A percentile compares a stretch with the other conserved stretches of the same genome.
Evolutionary conservation across 345 rosid genomes (phyloP).

Genomic region (Murraya paniculata): DNA sequence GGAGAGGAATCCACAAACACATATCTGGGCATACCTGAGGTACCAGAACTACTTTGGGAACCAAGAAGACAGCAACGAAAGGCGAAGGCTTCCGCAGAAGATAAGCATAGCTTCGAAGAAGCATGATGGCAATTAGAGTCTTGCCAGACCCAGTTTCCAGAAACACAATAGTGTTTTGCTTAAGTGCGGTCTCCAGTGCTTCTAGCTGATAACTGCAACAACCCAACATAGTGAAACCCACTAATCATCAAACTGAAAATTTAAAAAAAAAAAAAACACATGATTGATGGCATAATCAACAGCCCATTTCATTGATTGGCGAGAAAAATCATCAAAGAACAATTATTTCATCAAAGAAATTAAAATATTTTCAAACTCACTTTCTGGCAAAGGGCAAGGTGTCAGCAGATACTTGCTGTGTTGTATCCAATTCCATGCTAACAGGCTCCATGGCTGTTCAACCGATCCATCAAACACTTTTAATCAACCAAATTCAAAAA

Average conservation of each 20-base stretch:
- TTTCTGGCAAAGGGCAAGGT: conserved; percentile 53
- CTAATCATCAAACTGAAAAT: background rate
- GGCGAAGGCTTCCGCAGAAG: conserved; percentile 81
- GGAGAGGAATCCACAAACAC: background rate
- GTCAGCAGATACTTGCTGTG: conserved; percentile 22
- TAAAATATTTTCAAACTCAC: conserved; percentile 17
- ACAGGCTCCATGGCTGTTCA: conserved; percentile 25
- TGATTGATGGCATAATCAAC: background rate
- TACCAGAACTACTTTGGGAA: conserved; percentile 88
- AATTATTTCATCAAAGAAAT: background rate
- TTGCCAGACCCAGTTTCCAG: conserved; percentile 94
- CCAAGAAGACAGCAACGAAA: conserved; percentile 71
- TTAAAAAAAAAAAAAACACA: background rate
- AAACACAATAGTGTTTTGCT: conserved; percentile 68
- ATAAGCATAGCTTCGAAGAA: conserved; percentile 66
- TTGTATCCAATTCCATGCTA: conserved; percentile 24
- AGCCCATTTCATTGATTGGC: background rate
- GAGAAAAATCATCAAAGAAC: background rate
- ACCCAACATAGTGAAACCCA: background rate
- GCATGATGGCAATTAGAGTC: conserved; percentile 90
- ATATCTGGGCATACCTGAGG: conserved; percentile 43
- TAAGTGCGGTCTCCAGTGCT: conserved; percentile 65
- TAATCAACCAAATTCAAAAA: background rate
- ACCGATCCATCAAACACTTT: background rate
- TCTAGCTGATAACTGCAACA: conserved; percentile 74